phyloP scores from a whole-genome alignment of 1,284 basidiomycete species.

The Exsudoporus floridanus region DNA sequence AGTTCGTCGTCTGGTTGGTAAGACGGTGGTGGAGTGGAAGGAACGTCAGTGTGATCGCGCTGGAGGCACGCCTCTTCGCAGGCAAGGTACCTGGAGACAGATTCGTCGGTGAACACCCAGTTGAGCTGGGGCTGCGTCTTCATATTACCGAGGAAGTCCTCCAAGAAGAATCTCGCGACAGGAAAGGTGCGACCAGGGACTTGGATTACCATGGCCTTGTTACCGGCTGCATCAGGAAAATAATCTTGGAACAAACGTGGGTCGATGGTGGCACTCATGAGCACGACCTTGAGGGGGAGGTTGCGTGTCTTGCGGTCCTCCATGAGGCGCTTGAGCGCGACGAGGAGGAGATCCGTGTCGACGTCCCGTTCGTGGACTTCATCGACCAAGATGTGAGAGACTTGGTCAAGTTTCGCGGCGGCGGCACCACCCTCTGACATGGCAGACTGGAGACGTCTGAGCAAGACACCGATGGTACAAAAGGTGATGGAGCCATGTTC shows the following conservation, averaged over 20 bases:
- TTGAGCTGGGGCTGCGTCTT: constrained; percentile 38
- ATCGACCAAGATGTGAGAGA: constrained; percentile 93
- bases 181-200: constrained; percentile 94
- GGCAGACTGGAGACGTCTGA: constrained; percentile 84
- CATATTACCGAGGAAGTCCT: constrained; percentile 70
- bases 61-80: constrained; percentile 61
- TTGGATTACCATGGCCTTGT: constrained; percentile 75
- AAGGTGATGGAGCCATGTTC: constrained; percentile 88
- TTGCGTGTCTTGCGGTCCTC: constrained; percentile 73
- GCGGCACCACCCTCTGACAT: constrained; percentile 46
- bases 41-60: constrained; percentile 11
- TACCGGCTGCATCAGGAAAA: constrained; percentile 67
- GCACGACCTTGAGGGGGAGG: constrained; percentile 82
- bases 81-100: constrained; percentile 75
- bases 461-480: constrained; percentile 92
- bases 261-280: constrained; percentile 97
- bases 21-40: constrained; percentile 28
- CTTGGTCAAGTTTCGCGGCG: constrained; percentile 63
- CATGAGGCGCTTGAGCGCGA: constrained; percentile 86
- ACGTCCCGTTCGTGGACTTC: constrained; percentile 97
- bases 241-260: constrained; percentile 87
- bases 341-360: constrained; percentile 90
- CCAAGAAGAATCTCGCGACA: constrained; percentile 79
- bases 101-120: constrained; percentile 78
- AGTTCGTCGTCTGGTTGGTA: constrained; percentile 57